These are phyloP conservation scores for Tardiomyces blankii DNA, from an alignment of 1,139 yeast species.

Conservation along the genomic window DNA sequence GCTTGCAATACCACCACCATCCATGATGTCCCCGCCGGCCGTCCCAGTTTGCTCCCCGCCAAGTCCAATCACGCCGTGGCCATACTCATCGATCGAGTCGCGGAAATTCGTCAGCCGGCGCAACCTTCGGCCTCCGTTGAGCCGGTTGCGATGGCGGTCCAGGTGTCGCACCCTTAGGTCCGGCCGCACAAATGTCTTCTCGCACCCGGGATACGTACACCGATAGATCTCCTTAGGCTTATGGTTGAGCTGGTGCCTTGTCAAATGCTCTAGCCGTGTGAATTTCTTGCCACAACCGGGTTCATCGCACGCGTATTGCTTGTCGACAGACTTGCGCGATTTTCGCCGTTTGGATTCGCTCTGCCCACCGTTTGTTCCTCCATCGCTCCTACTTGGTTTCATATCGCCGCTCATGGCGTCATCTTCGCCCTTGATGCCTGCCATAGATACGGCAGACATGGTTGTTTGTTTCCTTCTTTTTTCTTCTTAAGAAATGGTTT, in stretches of 20 bases:
- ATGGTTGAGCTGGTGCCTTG: constrained; percentile 29
- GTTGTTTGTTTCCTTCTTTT: too few species aligned
- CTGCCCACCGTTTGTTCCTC: not conserved
- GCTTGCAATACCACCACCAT: not conserved
- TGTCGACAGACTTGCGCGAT: constrained; percentile 24
- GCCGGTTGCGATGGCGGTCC: constrained; percentile 34
- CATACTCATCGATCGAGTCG: not conserved
- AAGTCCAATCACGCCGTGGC: not conserved
- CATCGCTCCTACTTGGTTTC: not conserved
- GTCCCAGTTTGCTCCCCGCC: not conserved
- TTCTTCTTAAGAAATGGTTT: too few species aligned
- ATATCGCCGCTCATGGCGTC: too few species aligned
- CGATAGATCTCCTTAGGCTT: constrained; percentile 33
- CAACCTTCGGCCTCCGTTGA: not conserved
- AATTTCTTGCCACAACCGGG: constrained; percentile 50
- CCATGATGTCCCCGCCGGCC: not conserved
- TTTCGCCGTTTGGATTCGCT: not conserved
- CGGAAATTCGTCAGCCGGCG: not conserved
- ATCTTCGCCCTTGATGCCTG: too few species aligned
- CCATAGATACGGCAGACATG: too few species aligned
- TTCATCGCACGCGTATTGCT: constrained; percentile 34
- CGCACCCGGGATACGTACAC: constrained; percentile 40
- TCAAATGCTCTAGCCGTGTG: constrained; percentile 38
- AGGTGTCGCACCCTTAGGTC: constrained; percentile 42
- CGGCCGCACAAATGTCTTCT: constrained; percentile 49